Evolutionary conservation across 345 rosid species (phyloP).

Genomic region (Rhizophora mangle): DNA sequence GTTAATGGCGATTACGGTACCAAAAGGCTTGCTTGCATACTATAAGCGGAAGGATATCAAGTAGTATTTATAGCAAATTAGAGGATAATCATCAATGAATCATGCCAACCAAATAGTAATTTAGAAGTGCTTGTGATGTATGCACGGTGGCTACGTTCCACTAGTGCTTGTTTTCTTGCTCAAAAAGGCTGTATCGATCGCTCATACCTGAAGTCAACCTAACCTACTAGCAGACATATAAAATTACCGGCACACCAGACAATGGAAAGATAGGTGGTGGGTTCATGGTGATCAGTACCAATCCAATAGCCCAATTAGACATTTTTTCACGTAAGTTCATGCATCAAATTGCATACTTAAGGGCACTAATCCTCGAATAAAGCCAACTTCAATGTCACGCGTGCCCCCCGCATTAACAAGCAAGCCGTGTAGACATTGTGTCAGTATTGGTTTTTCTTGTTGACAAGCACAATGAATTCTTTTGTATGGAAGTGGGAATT

Average conservation of each 20-base stretch:
- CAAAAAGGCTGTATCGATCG: neutral
- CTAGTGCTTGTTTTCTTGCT: constrained; percentile 4
- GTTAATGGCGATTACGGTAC: neutral
- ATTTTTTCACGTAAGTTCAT: too few relatives aligned
- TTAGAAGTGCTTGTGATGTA: constrained; percentile 40
- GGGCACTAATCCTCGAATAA: too few relatives aligned
- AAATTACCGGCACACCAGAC: constrained; percentile 9
- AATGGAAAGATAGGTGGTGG: constrained; percentile 13
- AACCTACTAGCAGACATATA: neutral
- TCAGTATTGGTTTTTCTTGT: too few relatives aligned
- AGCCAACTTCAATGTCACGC: too few relatives aligned
- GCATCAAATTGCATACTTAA: too few relatives aligned
- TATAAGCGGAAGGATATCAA: neutral
- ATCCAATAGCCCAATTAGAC: neutral
- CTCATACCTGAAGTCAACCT: neutral
- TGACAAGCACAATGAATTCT: too few relatives aligned
- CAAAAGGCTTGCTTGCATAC: too few relatives aligned
- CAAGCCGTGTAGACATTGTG: too few relatives aligned
- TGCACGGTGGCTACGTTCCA: constrained; percentile 36
- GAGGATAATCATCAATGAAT: neutral
- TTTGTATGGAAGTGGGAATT: too few relatives aligned
- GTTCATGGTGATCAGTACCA: constrained; percentile 18
- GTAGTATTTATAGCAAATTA: constrained; percentile 25
- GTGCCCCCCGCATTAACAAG: too few relatives aligned
- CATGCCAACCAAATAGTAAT: too few relatives aligned